These are phyloP conservation scores for Xanthoceras sorbifolium DNA, from an alignment of 345 rosid species.

Conservation along the genomic window DNA sequence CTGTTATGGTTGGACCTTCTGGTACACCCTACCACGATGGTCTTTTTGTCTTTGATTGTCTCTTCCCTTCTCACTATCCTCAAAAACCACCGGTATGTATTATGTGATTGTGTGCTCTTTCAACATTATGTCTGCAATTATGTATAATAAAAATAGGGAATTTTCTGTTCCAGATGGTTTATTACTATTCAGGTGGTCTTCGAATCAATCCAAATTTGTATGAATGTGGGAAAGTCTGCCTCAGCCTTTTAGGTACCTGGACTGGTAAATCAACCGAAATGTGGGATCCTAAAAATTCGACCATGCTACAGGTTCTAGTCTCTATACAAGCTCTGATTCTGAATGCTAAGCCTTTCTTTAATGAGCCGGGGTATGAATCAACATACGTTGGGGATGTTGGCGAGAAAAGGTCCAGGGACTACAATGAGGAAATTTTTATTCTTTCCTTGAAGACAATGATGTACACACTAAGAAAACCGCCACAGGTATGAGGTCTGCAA, in stretches of 20 bases:
- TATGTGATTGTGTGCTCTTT: neutral
- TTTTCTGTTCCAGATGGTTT: conserved; percentile 43
- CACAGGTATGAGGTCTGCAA: conserved; percentile 39
- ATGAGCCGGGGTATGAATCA: conserved; percentile 59
- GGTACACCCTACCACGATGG: conserved; percentile 77
- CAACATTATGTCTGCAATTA: neutral
- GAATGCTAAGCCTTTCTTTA: conserved; percentile 53
- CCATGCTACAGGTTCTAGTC: conserved; percentile 69
- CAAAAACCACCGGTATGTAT: conserved; percentile 51
- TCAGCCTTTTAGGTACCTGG: conserved; percentile 72
- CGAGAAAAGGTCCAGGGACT: conserved; percentile 33
- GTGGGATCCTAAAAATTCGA: conserved; percentile 56
- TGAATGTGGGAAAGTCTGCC: conserved; percentile 65
- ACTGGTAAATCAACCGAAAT: conserved; percentile 45
- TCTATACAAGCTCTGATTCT: conserved; percentile 60
- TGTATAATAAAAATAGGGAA: conserved; percentile 8
- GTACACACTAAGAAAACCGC: conserved; percentile 54
- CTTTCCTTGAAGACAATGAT: conserved; percentile 61
- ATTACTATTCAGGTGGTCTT: conserved; percentile 67
- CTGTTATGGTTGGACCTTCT: conserved; percentile 54
- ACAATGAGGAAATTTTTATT: conserved; percentile 46
- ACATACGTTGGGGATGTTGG: conserved; percentile 37
- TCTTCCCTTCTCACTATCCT: conserved; percentile 54
- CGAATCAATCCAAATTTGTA: conserved; percentile 61
- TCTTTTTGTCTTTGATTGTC: conserved; percentile 63